phyloP scores from a whole-genome alignment of 768 basidiomycete genomes.

The Hericium alpestre region DNA sequence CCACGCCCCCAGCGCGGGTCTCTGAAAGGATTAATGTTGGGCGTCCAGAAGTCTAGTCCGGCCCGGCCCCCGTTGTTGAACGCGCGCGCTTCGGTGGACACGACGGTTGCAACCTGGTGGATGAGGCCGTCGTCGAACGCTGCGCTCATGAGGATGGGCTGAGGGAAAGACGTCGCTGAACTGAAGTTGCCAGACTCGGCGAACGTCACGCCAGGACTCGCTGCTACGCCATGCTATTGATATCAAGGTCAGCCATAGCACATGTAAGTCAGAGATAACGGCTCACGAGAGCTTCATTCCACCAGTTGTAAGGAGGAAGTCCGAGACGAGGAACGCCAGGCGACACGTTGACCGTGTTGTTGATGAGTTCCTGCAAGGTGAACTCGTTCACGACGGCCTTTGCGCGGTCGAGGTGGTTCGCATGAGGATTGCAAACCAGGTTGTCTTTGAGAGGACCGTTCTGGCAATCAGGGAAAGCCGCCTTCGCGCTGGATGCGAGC shows the following conservation, averaged over 20 bases:
- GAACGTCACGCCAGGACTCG: constrained; percentile 42
- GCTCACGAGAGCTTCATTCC: constrained; percentile 47
- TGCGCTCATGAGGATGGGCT: constrained; percentile 43
- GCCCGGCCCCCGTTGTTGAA: constrained; percentile 46
- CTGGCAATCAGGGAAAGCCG: not conserved
- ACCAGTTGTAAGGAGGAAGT: constrained; percentile 50
- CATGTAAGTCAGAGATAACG: not conserved
- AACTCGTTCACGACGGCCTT: constrained; percentile 38
- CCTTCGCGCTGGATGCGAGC: not conserved
- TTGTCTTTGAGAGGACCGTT: not conserved
- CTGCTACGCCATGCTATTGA: constrained; percentile 43
- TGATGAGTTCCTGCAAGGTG: constrained; percentile 39
- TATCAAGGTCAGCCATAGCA: not conserved
- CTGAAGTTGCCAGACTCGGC: constrained; percentile 40
- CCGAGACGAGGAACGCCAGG: constrained; percentile 45
- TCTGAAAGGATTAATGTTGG: constrained; percentile 42
- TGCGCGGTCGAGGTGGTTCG: constrained; percentile 36
- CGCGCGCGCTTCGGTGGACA: constrained; percentile 48
- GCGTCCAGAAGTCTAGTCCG: constrained; percentile 44
- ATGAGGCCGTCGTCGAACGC: constrained; percentile 46
- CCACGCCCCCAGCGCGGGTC: constrained; percentile 57
- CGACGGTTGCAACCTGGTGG: constrained; percentile 35
- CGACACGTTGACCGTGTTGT: constrained; percentile 38
- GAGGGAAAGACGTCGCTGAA: constrained; percentile 48
- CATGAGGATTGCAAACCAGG: constrained; percentile 33